Conservation (phyloP, 1,139 yeast species). For the Suhomyces kunorum region DNA sequence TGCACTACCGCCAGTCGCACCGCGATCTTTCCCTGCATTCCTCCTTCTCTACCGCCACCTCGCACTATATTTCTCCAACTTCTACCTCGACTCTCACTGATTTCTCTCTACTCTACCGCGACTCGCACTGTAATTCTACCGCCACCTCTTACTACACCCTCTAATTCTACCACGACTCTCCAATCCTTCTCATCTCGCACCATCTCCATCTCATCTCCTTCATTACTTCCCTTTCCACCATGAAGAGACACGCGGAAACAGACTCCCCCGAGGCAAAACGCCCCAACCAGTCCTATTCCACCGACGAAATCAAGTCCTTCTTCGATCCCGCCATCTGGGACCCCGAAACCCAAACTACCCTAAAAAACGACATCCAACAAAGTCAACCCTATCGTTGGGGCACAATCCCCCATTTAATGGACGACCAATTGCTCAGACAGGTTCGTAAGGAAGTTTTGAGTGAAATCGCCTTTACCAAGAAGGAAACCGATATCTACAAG, state of each 20-base stretch:
- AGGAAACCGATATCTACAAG: conserved; percentile 96
- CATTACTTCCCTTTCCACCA: conserved; percentile 4
- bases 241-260: conserved; percentile 12
- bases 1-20: too few species aligned
- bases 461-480: conserved; percentile 86
- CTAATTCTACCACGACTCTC: too few species aligned
- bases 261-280: conserved; percentile 20
- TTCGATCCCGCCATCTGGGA: conserved; percentile 62
- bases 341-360: conserved; percentile 37
- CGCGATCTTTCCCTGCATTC: too few species aligned
- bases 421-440: conserved; percentile 71
- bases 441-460: conserved; percentile 83
- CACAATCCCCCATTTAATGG: conserved; percentile 67
- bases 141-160: too few species aligned
- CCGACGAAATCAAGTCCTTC: conserved; percentile 45
- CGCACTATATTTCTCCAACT: too few species aligned
- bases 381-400: conserved; percentile 92
- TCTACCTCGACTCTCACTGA: too few species aligned
- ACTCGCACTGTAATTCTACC: too few species aligned
- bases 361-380: conserved; percentile 43
- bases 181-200: too few species aligned
- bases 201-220: not conserved
- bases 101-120: too few species aligned
- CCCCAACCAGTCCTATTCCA: conserved; percentile 25
- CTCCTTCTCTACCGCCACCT: not conserved